phyloP scores from a whole-genome alignment of 179 eudicot genomes.

The Beta corolliflora region DNA sequence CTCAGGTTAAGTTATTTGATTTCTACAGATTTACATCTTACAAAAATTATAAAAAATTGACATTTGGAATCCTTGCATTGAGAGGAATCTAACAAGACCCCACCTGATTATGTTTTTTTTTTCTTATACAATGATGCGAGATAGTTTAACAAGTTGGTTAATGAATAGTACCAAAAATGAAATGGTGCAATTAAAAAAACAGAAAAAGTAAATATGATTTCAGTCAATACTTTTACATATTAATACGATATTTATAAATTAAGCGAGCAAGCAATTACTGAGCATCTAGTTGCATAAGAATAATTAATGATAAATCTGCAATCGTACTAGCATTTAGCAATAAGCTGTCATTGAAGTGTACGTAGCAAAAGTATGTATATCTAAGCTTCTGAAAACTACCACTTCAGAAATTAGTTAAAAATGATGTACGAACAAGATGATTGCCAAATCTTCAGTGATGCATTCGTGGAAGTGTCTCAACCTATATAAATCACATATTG shows the following conservation, averaged over 20 bases:
- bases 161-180: no score
- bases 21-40: no score
- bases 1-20: no score
- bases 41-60: no score
- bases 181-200: no score
- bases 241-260: neutral
- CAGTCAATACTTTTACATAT: neutral
- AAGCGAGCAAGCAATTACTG: neutral
- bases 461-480: conserved; percentile 9
- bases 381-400: neutral
- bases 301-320: neutral
- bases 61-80: no score
- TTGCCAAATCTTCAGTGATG: neutral
- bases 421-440: neutral
- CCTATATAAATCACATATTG: neutral
- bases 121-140: no score
- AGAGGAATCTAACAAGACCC: no score
- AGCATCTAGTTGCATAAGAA: neutral
- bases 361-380: neutral
- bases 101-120: no score
- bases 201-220: no score
- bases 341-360: neutral
- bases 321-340: neutral
- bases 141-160: no score
- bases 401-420: neutral